Percentiles rank a stretch among this genome's conserved stretches.
Conservation (phyloP, 148 eudicot genomes). For the Diospyros kaki region DNA sequence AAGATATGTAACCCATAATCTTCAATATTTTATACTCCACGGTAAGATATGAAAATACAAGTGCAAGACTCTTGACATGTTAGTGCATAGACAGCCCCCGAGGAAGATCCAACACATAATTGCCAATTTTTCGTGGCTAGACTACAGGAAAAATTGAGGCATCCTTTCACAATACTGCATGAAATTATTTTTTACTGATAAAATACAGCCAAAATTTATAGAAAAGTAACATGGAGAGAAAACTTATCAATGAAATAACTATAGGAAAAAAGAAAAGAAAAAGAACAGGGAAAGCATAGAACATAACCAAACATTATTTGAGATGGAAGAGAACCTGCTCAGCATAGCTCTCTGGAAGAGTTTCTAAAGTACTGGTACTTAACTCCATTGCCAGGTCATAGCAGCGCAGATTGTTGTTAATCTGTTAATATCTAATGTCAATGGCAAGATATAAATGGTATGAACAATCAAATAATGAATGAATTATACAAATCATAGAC, state of each 20-base stretch:
- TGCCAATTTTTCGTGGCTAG: neutral
- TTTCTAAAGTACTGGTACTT: conserved; percentile 85
- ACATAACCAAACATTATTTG: neutral
- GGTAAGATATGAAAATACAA: neutral
- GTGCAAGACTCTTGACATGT: neutral
- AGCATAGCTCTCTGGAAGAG: conserved; percentile 86
- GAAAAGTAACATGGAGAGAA: neutral
- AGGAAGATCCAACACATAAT: neutral
- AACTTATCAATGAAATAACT: neutral
- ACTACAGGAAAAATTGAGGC: neutral
- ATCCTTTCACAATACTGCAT: too few species aligned
- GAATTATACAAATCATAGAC: conserved; percentile 1
- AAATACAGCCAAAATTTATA: neutral
- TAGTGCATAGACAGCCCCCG: neutral
- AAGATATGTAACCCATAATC: neutral
- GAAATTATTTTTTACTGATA: neutral
- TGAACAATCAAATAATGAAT: neutral
- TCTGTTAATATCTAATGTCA: conserved; percentile 35
- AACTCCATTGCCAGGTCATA: conserved; percentile 98
- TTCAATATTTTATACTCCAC: neutral
- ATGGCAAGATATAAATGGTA: conserved; percentile 6
- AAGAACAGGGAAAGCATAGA: neutral
- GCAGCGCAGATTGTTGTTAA: conserved; percentile 92
- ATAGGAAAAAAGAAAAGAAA: conserved; percentile 4
- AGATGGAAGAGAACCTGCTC: conserved; percentile 59